These are phyloP conservation scores for Lactarius pseudohatsudake DNA, from an alignment of 768 basidiomycete genomes.

Conservation along the genomic window DNA sequence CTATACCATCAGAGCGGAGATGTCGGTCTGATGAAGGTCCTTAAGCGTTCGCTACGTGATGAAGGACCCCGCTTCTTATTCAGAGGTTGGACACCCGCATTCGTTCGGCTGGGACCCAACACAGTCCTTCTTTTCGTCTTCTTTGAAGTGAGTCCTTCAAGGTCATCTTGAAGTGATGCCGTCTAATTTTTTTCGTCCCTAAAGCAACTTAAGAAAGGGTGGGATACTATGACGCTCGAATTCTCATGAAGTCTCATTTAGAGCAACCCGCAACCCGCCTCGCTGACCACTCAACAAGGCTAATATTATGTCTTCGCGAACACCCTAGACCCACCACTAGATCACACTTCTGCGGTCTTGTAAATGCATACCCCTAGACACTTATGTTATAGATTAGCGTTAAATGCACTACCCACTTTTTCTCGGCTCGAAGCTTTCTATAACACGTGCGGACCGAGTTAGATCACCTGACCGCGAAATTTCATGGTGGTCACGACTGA, in stretches of 20 bases:
- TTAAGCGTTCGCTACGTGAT: slow-evolving; percentile 58
- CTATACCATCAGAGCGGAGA: slow-evolving; percentile 47
- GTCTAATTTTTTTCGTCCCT: background rate
- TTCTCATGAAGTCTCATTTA: background rate
- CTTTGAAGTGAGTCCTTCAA: slow-evolving; percentile 58
- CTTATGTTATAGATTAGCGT: background rate
- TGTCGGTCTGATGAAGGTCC: slow-evolving; percentile 48
- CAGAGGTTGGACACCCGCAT: slow-evolving; percentile 89
- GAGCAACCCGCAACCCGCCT: background rate
- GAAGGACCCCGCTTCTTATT: slow-evolving; percentile 81
- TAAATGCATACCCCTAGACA: slow-evolving; percentile 5
- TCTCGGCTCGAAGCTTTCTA: background rate
- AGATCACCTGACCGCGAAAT: slow-evolving; percentile 25
- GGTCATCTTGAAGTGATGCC: background rate
- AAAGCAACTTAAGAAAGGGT: slow-evolving; percentile 72
- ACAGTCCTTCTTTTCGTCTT: slow-evolving; percentile 85
- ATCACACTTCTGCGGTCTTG: background rate
- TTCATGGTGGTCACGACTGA: background rate
- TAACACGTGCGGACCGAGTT: background rate
- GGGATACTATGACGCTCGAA: slow-evolving; percentile 38
- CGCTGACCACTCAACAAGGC: background rate
- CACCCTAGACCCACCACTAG: background rate
- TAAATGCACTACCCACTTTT: background rate
- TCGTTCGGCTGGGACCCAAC: slow-evolving; percentile 80
- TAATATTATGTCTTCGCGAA: background rate